Percentiles rank a stretch among this genome's conserved stretches.
Evolutionary conservation across 2,329 filamentous ascomycete genomes (phyloP).

Genomic region (Pseudocercospora eumusae): DNA sequence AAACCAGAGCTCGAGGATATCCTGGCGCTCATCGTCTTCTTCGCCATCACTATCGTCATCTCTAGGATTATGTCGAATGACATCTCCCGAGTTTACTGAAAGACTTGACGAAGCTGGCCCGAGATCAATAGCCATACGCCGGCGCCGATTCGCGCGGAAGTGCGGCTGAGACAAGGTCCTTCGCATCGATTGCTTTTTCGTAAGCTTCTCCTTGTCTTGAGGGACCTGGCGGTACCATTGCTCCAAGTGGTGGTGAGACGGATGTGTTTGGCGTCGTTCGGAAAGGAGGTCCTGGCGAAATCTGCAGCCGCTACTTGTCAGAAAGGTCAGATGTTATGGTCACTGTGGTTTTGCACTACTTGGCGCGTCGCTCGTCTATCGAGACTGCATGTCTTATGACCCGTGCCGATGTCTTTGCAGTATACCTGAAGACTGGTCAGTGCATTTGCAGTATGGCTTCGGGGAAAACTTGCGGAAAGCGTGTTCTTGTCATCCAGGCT

Average conservation of each 20-base stretch:
- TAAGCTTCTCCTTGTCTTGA: not conserved
- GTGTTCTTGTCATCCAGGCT: slow-evolving; percentile 74
- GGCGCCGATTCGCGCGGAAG: slow-evolving; percentile 20
- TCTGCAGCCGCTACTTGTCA: not conserved
- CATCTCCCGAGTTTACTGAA: slow-evolving; percentile 28
- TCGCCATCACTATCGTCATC: slow-evolving; percentile 35
- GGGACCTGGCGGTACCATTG: slow-evolving; percentile 1
- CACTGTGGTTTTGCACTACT: slow-evolving; percentile 39
- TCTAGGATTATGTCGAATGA: slow-evolving; percentile 13
- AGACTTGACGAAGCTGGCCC: slow-evolving; percentile 29
- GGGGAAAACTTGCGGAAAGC: slow-evolving; percentile 59
- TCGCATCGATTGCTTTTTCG: not conserved
- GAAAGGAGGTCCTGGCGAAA: slow-evolving; percentile 70
- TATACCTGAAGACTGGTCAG: not conserved
- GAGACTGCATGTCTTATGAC: slow-evolving; percentile 68
- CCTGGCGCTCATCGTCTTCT: slow-evolving; percentile 54
- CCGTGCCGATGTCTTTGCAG: slow-evolving; percentile 53
- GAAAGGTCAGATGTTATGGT: not conserved
- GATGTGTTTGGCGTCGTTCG: slow-evolving; percentile 34
- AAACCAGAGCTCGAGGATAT: slow-evolving; percentile 81
- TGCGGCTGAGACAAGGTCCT: not conserved
- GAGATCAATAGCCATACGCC: slow-evolving; percentile 3
- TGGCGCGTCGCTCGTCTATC: slow-evolving; percentile 70
- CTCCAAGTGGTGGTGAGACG: slow-evolving; percentile 24
- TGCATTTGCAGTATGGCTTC: not conserved